Conservation (phyloP, 495 filamentous ascomycete species). For the Penicillium bovifimosum region DNA sequence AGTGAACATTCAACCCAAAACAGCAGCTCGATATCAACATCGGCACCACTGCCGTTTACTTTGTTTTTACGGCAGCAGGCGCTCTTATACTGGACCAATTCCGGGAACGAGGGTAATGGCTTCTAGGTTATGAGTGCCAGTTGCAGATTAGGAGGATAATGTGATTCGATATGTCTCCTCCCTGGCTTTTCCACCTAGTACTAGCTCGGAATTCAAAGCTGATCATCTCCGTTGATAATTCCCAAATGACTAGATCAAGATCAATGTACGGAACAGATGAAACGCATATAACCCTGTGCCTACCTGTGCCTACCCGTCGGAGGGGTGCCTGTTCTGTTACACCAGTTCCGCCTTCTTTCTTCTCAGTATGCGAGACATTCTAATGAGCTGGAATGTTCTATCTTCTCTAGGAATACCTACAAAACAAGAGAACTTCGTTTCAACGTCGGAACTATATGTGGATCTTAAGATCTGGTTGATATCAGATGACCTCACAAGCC, state of each 20-base stretch:
- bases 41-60: constrained; percentile 35
- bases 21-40: constrained; percentile 33
- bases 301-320: constrained; percentile 22
- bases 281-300: constrained; percentile 19
- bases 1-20: constrained; percentile 27
- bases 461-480: not conserved
- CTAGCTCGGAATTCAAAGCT: not conserved
- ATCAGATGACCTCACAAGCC: constrained; percentile 11
- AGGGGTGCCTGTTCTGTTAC: constrained; percentile 21
- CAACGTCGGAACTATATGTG: not conserved
- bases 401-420: not conserved
- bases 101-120: constrained; percentile 9
- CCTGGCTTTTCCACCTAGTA: not conserved
- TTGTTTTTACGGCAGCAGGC: constrained; percentile 37
- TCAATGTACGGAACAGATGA: constrained; percentile 17
- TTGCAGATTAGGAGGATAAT: not conserved
- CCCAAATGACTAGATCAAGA: not conserved
- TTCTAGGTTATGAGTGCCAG: not conserved
- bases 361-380: not conserved
- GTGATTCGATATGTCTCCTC: not conserved
- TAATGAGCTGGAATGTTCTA: not conserved
- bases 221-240: not conserved
- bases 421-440: not conserved
- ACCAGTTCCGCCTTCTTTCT: constrained; percentile 15
- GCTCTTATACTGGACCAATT: constrained; percentile 36